These are phyloP conservation scores for Jaltomata sinuosa DNA, from an alignment of 257 asterid genomes.

Conservation along the genomic window DNA sequence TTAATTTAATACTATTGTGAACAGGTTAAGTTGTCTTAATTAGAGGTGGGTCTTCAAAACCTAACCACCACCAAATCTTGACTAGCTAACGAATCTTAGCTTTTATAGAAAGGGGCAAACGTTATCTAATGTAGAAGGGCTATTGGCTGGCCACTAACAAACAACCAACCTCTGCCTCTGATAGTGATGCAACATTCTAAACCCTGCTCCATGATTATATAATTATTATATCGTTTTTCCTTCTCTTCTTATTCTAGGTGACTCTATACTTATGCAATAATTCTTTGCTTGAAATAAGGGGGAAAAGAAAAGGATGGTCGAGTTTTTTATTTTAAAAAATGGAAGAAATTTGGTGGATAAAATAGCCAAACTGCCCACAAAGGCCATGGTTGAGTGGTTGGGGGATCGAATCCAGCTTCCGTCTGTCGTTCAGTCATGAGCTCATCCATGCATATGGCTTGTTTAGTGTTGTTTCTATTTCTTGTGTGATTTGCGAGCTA, in stretches of 20 bases:
- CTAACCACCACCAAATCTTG: conserved; percentile 20
- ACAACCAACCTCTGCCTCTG: conserved; percentile 4
- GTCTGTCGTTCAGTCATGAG: too few relatives aligned
- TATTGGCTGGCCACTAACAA: neutral
- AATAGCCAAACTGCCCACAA: too few relatives aligned
- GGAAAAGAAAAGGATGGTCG: too few relatives aligned
- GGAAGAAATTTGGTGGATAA: neutral
- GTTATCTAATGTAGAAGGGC: neutral
- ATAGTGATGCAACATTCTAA: neutral
- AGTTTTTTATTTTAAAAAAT: neutral
- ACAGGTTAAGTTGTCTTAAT: neutral
- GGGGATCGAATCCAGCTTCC: too few relatives aligned
- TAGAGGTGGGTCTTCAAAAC: conserved; percentile 21
- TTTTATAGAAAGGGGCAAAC: neutral
- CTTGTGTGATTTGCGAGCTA: too few relatives aligned
- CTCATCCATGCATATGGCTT: too few relatives aligned
- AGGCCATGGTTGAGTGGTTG: too few relatives aligned
- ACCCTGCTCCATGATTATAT: neutral
- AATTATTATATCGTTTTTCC: neutral
- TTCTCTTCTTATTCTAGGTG: neutral
- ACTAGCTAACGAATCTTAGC: neutral
- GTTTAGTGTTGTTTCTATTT: too few relatives aligned
- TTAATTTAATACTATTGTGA: neutral
- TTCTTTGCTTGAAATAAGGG: neutral
- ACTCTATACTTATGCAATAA: neutral